A percentile compares a stretch with the other conserved stretches of the same genome.
Conservation (phyloP, 1,284 basidiomycete species). For the Macrocystidia cucumis region DNA sequence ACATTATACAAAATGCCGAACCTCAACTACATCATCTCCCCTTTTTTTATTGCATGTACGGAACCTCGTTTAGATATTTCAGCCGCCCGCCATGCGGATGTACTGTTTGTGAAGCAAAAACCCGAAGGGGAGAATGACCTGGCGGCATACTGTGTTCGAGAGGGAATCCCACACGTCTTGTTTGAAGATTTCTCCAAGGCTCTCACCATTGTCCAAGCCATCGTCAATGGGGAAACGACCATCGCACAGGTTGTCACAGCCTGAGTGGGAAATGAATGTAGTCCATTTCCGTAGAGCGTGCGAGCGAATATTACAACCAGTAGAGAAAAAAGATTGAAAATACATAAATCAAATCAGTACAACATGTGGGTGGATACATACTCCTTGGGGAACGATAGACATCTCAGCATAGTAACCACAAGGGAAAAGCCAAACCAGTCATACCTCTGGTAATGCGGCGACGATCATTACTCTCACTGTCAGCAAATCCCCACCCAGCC, state of each 20-base stretch:
- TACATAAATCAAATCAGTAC: no score
- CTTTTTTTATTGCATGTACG: constrained; percentile 4
- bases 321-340: no score
- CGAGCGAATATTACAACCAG: no score
- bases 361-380: no score
- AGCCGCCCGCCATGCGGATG: constrained; percentile 83
- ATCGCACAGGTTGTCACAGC: constrained; percentile 28
- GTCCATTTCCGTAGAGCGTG: no score
- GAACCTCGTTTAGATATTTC: constrained; percentile 82
- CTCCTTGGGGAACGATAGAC: no score
- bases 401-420: no score
- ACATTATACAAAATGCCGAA: constrained; percentile 2
- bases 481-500: not conserved
- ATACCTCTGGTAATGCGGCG: no score
- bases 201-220: constrained; percentile 47
- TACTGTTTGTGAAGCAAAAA: constrained; percentile 86
- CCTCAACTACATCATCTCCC: not conserved
- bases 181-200: constrained; percentile 63
- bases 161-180: constrained; percentile 61
- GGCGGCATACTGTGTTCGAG: constrained; percentile 65
- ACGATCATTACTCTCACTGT: not conserved
- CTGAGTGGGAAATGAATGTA: no score
- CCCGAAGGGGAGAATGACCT: constrained; percentile 80
- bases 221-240: constrained; percentile 54
- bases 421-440: no score